These are phyloP conservation scores for Trichosporon inkin DNA, from an alignment of 1,284 basidiomycete species.

Conservation along the genomic window DNA sequence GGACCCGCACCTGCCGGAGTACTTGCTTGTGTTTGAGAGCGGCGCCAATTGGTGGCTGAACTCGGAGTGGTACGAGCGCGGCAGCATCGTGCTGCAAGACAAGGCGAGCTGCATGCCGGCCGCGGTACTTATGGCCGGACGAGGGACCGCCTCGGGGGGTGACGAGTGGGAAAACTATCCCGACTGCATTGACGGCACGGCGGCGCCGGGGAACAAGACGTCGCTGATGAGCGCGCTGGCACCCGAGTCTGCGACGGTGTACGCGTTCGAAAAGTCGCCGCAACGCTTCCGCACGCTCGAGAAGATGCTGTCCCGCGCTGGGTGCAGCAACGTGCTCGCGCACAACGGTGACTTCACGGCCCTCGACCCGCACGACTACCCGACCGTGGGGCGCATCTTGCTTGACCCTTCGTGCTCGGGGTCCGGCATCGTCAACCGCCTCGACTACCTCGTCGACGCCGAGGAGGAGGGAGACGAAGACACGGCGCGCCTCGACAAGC, in stretches of 20 bases:
- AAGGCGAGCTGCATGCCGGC: conserved; percentile 98
- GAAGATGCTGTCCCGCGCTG: conserved; percentile 73
- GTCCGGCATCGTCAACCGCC: conserved; percentile 82
- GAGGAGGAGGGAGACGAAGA: conserved; percentile 31
- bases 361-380: conserved; percentile 62
- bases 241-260: conserved; percentile 72
- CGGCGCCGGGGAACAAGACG: conserved; percentile 98
- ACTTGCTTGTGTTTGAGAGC: conserved; percentile 70
- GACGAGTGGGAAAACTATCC: conserved; percentile 43
- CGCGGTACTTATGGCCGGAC: conserved; percentile 58
- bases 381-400: conserved; percentile 73
- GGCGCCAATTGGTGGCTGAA: conserved; percentile 52
- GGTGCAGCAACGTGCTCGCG: conserved; percentile 70
- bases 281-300: conserved; percentile 73
- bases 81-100: conserved; percentile 81
- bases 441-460: conserved; percentile 73
- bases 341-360: conserved; percentile 73
- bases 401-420: conserved; percentile 92
- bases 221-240: conserved; percentile 86
- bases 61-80: conserved; percentile 45
- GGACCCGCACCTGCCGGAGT: conserved; percentile 72
- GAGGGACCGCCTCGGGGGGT: not conserved
- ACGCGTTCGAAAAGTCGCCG: conserved; percentile 79
- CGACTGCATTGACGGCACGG: conserved; percentile 88
- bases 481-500: conserved; percentile 66